phyloP scores from a whole-genome alignment of 352 stramenopile species.

The Pythium dissotocum region DNA sequence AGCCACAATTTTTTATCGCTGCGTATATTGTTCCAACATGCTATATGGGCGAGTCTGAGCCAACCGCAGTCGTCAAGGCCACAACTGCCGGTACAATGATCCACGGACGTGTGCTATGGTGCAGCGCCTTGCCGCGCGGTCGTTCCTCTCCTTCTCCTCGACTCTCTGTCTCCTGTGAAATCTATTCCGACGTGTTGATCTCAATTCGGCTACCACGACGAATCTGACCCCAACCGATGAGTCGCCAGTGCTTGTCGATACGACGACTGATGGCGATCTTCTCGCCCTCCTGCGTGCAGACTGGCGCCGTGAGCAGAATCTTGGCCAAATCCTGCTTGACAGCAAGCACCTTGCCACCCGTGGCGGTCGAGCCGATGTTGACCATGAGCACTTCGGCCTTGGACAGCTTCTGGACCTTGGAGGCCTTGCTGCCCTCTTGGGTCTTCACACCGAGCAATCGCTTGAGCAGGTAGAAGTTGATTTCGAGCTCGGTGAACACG shows the following conservation, averaged over 20 bases:
- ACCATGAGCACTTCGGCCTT: slow-evolving; percentile 99
- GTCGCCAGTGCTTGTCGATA: slow-evolving; percentile 99
- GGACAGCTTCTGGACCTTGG: slow-evolving; percentile 98
- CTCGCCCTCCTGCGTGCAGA: slow-evolving; percentile 99
- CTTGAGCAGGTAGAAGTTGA: slow-evolving; percentile 99
- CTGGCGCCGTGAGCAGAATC: slow-evolving; percentile 98
- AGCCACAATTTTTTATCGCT: slow-evolving; percentile 9
- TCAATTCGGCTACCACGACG: slow-evolving; percentile 96
- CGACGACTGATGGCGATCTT: slow-evolving; percentile 99
- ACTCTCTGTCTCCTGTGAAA: slow-evolving; percentile 29
- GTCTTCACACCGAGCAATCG: slow-evolving; percentile 99
- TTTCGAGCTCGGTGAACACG: slow-evolving; percentile 99
- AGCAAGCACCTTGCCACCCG: slow-evolving; percentile 94
- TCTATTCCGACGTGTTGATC: slow-evolving; percentile 87
- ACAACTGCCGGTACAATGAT: background rate
- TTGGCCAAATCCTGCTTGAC: slow-evolving; percentile 98
- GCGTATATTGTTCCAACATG: slow-evolving; percentile 30
- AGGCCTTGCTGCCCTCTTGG: slow-evolving; percentile 98
- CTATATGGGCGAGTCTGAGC: slow-evolving; percentile 22
- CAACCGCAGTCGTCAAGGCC: background rate
- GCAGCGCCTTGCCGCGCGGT: background rate
- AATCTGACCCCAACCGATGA: slow-evolving; percentile 99
- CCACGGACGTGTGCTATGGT: slow-evolving; percentile 4
- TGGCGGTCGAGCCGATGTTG: slow-evolving; percentile 99
- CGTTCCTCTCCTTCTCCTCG: background rate